Percentiles rank a stretch among this genome's conserved stretches.
Conservation (phyloP, 129 eudicot genomes). For the Calendula officinalis region DNA sequence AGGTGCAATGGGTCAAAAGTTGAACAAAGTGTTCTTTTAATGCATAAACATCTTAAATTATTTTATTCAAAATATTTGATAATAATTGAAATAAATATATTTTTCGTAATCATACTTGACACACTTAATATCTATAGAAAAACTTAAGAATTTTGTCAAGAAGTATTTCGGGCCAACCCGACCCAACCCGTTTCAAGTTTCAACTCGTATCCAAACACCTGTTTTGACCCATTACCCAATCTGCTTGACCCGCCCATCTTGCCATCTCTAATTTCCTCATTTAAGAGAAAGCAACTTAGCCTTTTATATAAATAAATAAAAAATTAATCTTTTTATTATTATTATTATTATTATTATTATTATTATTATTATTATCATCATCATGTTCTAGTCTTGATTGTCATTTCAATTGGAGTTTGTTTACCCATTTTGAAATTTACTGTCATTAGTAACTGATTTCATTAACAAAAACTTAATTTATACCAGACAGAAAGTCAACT, state of each 20-base stretch:
- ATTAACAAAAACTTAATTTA: background rate
- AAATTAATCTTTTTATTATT: too few species aligned
- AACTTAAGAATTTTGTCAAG: too few species aligned
- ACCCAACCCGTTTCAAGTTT: background rate
- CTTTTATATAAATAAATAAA: background rate
- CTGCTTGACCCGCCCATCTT: background rate
- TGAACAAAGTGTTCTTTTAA: background rate
- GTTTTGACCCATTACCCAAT: background rate
- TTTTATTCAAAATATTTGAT: background rate
- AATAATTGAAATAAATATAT: too few species aligned
- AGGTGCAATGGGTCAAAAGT: background rate
- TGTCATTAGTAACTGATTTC: background rate
- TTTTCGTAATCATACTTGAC: background rate
- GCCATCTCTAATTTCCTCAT: background rate
- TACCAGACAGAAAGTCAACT: conserved; percentile 69
- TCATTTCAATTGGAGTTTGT: background rate
- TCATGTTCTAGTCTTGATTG: background rate
- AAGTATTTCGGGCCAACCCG: background rate
- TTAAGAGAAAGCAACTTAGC: background rate
- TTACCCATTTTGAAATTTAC: background rate
- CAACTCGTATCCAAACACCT: background rate
- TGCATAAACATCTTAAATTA: background rate
- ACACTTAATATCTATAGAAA: too few species aligned
- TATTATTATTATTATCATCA: too few species aligned
- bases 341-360: too few species aligned